Conservation (phyloP, 805 yeast species). For the Brettanomyces bruxellensis region DNA sequence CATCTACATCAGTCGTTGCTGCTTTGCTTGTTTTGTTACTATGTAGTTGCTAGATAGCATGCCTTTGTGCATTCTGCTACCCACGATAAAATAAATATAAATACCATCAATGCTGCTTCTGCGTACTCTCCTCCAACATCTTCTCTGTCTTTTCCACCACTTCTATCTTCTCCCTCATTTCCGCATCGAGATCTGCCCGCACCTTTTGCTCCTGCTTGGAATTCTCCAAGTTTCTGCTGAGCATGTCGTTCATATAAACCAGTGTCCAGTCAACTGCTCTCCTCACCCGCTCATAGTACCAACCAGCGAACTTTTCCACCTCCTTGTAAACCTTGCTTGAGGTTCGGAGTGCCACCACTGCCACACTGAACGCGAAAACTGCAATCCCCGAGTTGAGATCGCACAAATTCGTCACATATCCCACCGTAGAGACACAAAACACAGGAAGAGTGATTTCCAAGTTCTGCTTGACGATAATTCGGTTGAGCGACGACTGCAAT, state of each 20-base stretch:
- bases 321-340: slow-evolving; percentile 13
- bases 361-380: slow-evolving; percentile 19
- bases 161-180: slow-evolving; percentile 6
- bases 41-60: too few relatives aligned
- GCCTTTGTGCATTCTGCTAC: too few relatives aligned
- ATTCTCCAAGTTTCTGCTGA: slow-evolving; percentile 9
- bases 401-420: slow-evolving; percentile 19
- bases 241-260: slow-evolving; percentile 10
- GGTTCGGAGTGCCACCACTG: slow-evolving; percentile 18
- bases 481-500: slow-evolving; percentile 18
- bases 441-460: slow-evolving; percentile 20
- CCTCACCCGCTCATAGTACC: slow-evolving; percentile 20
- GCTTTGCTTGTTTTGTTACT: too few relatives aligned
- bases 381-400: slow-evolving; percentile 21
- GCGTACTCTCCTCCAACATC: neutral
- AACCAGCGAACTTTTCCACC: slow-evolving; percentile 14
- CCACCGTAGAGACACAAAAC: slow-evolving; percentile 15
- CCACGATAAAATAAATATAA: neutral
- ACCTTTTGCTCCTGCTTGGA: slow-evolving; percentile 8
- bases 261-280: slow-evolving; percentile 17
- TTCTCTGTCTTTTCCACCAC: neutral
- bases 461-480: slow-evolving; percentile 15
- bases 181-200: slow-evolving; percentile 6
- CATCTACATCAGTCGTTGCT: too few relatives aligned
- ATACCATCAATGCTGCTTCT: neutral